Percentiles rank a stretch among this genome's conserved stretches.
These are phyloP conservation scores for Linum tenue DNA, from an alignment of 345 rosid species.

Conservation along the genomic window DNA sequence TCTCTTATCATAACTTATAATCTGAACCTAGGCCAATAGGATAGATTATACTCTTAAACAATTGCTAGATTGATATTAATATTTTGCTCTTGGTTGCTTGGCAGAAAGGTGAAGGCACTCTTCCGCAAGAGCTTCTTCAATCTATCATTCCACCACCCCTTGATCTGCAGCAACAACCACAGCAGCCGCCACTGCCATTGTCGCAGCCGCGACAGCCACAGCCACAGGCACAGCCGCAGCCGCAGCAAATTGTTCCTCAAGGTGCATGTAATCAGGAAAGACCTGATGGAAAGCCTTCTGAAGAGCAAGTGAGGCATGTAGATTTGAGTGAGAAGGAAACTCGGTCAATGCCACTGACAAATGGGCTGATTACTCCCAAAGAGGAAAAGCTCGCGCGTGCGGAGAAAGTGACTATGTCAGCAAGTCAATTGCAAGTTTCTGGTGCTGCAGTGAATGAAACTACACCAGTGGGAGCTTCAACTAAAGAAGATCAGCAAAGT, in stretches of 20 bases:
- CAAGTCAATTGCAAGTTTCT: conserved; percentile 33
- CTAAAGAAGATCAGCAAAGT: conserved; percentile 72
- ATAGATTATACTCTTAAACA: conserved; percentile 2
- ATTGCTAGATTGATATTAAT: conserved; percentile 7
- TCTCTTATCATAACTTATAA: background rate
- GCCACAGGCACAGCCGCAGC: too few species aligned
- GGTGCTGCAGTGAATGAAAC: conserved; percentile 44
- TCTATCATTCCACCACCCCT: conserved; percentile 88
- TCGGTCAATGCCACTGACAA: conserved; percentile 35
- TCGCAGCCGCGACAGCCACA: conserved; percentile 23
- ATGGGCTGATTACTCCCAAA: conserved; percentile 37
- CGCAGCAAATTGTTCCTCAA: conserved; percentile 35
- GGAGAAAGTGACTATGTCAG: conserved; percentile 49
- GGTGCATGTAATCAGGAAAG: conserved; percentile 53
- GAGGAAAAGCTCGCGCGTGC: conserved; percentile 52
- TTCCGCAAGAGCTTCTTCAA: conserved; percentile 89
- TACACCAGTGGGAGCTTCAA: conserved; percentile 29
- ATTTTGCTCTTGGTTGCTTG: conserved; percentile 22
- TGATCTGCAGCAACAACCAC: conserved; percentile 57
- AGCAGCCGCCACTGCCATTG: background rate
- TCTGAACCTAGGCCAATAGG: background rate
- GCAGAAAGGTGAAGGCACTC: conserved; percentile 90
- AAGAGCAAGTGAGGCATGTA: conserved; percentile 44
- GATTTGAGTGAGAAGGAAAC: conserved; percentile 55
- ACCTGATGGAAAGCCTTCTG: conserved; percentile 46